These are phyloP conservation scores for Pichia nanzhaoensis DNA, from an alignment of 805 yeast genomes.

Conservation along the genomic window DNA sequence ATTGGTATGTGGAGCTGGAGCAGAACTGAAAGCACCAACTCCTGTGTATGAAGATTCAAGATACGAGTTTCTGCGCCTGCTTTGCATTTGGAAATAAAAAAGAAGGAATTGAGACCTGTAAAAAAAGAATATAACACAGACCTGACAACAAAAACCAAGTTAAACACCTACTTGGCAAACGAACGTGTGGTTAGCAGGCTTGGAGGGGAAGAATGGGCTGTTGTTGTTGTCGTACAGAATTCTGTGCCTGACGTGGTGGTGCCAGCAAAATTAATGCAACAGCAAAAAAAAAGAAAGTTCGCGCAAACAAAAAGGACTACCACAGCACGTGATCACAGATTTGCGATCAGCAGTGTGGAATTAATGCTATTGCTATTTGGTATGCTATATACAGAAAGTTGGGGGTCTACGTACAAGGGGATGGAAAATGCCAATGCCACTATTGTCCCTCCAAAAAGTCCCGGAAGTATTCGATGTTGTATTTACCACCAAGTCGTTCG, in stretches of 20 bases:
- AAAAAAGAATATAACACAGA: background rate
- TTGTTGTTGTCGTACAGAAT: too few relatives aligned
- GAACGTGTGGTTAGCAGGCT: background rate
- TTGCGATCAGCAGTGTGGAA: too few relatives aligned
- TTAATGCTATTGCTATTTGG: too few relatives aligned
- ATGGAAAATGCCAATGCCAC: background rate
- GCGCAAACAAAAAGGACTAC: too few relatives aligned
- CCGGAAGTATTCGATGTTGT: conserved; percentile 14
- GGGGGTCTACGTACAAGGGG: too few relatives aligned
- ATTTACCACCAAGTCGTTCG: conserved; percentile 37
- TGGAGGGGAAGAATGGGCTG: too few relatives aligned
- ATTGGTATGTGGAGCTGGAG: conserved; percentile 34
- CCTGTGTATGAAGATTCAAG: conserved; percentile 15
- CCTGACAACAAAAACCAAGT: background rate
- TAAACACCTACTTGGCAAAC: background rate
- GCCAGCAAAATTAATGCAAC: too few relatives aligned
- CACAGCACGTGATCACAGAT: too few relatives aligned
- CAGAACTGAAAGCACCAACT: conserved; percentile 16
- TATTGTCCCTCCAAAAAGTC: background rate
- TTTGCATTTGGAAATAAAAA: conserved; percentile 1
- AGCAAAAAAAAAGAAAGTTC: too few relatives aligned
- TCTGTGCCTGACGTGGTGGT: too few relatives aligned
- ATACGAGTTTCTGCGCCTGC: conserved; percentile 8
- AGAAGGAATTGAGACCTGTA: background rate
- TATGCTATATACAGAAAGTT: too few relatives aligned